Evolutionary conservation across 306 rosid species (phyloP).

Genomic region (Pyrus betulifolia): DNA sequence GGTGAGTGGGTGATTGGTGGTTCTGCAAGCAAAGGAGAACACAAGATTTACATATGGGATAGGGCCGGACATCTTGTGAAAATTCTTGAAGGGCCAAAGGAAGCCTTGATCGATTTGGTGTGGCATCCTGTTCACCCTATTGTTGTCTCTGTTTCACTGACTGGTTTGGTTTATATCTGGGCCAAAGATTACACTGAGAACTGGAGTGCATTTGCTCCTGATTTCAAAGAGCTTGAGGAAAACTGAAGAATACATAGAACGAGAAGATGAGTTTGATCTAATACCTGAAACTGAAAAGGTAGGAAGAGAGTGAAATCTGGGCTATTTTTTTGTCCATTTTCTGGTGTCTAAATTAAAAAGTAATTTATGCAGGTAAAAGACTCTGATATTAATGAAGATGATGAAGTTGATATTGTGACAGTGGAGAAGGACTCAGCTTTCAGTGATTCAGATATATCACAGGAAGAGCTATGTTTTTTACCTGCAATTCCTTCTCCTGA

Average conservation of each 20-base stretch:
- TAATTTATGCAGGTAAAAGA: conserved; percentile 59
- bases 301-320: conserved; percentile 4
- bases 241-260: conserved; percentile 88
- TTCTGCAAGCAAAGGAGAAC: conserved; percentile 99
- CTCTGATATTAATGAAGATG: conserved; percentile 73
- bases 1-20: conserved; percentile 99
- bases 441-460: conserved; percentile 89
- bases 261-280: conserved; percentile 97
- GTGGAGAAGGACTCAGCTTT: conserved; percentile 77
- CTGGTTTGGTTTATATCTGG: conserved; percentile 86
- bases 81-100: conserved; percentile 98
- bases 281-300: conserved; percentile 88
- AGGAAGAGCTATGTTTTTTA: conserved; percentile 78
- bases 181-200: conserved; percentile 98
- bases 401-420: conserved; percentile 73
- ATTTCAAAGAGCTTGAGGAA: conserved; percentile 97
- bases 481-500: conserved; percentile 79
- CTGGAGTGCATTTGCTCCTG: conserved; percentile 99
- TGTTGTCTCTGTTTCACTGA: conserved; percentile 84
- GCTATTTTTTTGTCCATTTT: neutral
- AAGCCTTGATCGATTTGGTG: conserved; percentile 87
- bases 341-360: conserved; percentile 1
- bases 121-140: conserved; percentile 98
- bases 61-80: conserved; percentile 95
- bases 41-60: conserved; percentile 96